Percentiles rank a stretch among this genome's conserved stretches.
Evolutionary conservation across 345 rosid genomes (phyloP).

Genomic region (Capsella bursapastoris): DNA sequence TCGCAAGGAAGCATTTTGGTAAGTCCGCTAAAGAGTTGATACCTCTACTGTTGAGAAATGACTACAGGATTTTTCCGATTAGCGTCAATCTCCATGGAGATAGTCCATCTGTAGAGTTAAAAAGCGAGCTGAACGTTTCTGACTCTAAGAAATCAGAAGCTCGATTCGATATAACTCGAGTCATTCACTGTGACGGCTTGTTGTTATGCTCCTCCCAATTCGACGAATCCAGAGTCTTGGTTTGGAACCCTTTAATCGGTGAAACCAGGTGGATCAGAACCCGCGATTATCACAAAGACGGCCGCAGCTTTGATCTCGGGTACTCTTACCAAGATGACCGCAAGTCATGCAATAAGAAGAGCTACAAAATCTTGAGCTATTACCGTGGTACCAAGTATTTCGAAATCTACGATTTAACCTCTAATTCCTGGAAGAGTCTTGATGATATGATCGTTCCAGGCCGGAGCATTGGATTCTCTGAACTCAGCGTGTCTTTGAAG

Average conservation of each 20-base stretch:
- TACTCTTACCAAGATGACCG: background rate
- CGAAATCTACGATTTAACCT: background rate
- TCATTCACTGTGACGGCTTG: background rate
- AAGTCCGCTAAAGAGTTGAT: background rate
- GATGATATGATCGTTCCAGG: background rate
- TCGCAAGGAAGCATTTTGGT: background rate
- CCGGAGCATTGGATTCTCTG: no score
- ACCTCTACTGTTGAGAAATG: background rate
- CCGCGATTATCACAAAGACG: background rate
- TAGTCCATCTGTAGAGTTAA: background rate
- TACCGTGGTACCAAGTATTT: background rate
- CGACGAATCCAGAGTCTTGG: background rate
- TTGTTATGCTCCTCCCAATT: background rate
- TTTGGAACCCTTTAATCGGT: background rate
- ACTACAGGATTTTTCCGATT: background rate
- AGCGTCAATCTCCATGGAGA: background rate
- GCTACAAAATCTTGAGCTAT: background rate
- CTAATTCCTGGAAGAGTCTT: slow-evolving; percentile 10
- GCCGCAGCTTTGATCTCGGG: background rate
- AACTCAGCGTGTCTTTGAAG: background rate
- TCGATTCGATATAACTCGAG: background rate
- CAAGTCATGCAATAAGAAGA: background rate
- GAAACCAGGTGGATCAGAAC: background rate
- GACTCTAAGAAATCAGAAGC: background rate
- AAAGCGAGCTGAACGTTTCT: background rate